Evolutionary conservation across 2,329 filamentous ascomycete species (phyloP).

Genomic region (Aspergillus hortae): DNA sequence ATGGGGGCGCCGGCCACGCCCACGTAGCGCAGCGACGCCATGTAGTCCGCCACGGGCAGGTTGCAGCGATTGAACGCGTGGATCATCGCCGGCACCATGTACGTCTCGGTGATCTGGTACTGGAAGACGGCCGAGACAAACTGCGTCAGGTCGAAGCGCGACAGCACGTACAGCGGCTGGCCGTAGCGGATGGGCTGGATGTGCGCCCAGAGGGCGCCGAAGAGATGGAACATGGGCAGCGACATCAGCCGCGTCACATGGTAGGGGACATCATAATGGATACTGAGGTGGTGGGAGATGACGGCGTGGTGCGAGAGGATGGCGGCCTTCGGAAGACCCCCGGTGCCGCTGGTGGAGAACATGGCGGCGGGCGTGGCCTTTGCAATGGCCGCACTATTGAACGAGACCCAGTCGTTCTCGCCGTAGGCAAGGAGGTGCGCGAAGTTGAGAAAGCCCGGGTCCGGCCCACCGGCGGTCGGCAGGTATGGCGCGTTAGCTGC

Average conservation of each 20-base stretch:
- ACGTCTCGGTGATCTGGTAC: constrained; percentile 48
- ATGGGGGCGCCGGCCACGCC: constrained; percentile 51
- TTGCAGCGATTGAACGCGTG: constrained; percentile 31
- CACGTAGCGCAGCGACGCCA: constrained; percentile 44
- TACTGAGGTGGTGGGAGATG: constrained; percentile 48
- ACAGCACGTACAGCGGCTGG: constrained; percentile 46
- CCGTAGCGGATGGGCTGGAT: constrained; percentile 47
- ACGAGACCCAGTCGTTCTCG: constrained; percentile 48
- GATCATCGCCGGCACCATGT: constrained; percentile 47
- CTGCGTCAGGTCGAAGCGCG: constrained; percentile 41
- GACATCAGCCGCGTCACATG: constrained; percentile 45
- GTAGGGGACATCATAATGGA: constrained; percentile 38
- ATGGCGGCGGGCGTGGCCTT: constrained; percentile 50
- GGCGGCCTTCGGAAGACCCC: constrained; percentile 59
- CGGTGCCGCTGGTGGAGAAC: constrained; percentile 57
- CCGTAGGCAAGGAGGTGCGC: constrained; percentile 42
- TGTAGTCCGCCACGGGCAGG: constrained; percentile 21
- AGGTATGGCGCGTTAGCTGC: constrained; percentile 14
- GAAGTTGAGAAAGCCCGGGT: constrained; percentile 21
- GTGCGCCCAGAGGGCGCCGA: constrained; percentile 46
- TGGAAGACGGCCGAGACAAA: constrained; percentile 39
- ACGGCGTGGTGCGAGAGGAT: constrained; percentile 58
- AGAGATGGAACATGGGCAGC: constrained; percentile 54
- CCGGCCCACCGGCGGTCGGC: constrained; percentile 8
- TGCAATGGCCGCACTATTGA: constrained; percentile 39